Conservation (phyloP, 1,284 basidiomycete species). For the Cutaneotrichosporon arboriforme region DNA sequence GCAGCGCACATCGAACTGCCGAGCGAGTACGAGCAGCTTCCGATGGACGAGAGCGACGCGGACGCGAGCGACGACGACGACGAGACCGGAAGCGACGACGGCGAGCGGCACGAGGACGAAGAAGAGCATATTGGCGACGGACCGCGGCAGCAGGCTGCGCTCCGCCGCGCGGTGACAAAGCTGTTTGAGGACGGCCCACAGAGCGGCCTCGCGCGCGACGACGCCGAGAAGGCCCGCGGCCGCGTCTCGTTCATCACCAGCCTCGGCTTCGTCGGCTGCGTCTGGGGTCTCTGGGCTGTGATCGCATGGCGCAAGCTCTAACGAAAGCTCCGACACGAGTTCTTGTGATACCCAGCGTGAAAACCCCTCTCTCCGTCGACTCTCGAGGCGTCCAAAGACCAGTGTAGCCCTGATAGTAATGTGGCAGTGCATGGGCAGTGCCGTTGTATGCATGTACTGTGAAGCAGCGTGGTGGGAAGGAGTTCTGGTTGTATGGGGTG, state of each 20-base stretch:
- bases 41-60: conserved; percentile 17
- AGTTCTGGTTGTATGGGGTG: not conserved
- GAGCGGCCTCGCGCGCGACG: conserved; percentile 18
- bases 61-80: conserved; percentile 9
- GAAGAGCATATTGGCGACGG: not conserved
- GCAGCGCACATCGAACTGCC: conserved; percentile 1
- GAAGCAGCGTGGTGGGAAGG: no score
- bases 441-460: not conserved
- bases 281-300: conserved; percentile 63
- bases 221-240: conserved; percentile 15
- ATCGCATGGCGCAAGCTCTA: conserved; percentile 49
- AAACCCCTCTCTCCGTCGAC: no score
- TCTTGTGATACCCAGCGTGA: no score
- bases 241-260: conserved; percentile 23
- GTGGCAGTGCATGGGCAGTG: not conserved
- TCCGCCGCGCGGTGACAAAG: conserved; percentile 1
- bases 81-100: conserved; percentile 6
- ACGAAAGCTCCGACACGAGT: not conserved
- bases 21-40: conserved; percentile 24
- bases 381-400: not conserved
- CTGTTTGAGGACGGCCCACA: conserved; percentile 7
- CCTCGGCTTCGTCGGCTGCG: conserved; percentile 53
- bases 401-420: not conserved
- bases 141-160: not conserved
- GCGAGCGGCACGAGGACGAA: conserved; percentile 1